Evolutionary conservation across 257 asterid species (phyloP).

Genomic region (Henckelia pumila): DNA sequence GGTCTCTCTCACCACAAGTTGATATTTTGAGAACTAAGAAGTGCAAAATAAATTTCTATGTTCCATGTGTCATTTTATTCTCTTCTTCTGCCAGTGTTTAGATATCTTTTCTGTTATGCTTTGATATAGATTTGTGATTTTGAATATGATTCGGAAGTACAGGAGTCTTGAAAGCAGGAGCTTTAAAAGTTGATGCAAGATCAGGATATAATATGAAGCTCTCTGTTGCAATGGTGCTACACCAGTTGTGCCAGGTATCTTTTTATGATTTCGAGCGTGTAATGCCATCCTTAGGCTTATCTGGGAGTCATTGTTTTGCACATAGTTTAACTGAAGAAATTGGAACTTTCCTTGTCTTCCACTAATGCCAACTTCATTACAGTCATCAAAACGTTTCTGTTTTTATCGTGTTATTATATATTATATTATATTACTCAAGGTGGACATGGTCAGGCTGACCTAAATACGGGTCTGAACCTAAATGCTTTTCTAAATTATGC

Average conservation of each 20-base stretch:
- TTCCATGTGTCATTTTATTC: constrained; percentile 16
- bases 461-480: not conserved
- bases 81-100: constrained; percentile 4
- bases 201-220: not conserved
- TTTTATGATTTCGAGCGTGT: constrained; percentile 3
- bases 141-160: constrained; percentile 62
- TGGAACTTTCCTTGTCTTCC: not conserved
- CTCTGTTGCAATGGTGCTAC: not conserved
- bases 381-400: not conserved
- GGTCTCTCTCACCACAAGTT: no score
- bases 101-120: constrained; percentile 20
- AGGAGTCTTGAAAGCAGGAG: constrained; percentile 56
- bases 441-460: not conserved
- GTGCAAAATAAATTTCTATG: constrained; percentile 76
- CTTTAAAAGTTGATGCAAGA: not conserved
- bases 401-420: no score
- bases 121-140: constrained; percentile 71
- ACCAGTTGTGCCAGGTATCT: not conserved
- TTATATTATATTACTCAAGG: not conserved
- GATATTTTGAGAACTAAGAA: constrained; percentile 82
- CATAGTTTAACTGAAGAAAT: not conserved
- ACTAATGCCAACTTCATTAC: constrained; percentile 2
- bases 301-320: constrained; percentile 1
- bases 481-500: not conserved
- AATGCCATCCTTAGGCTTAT: constrained; percentile 6